phyloP scores from a whole-genome alignment of 495 filamentous ascomycete genomes.

The Aspergillus ostianus region DNA sequence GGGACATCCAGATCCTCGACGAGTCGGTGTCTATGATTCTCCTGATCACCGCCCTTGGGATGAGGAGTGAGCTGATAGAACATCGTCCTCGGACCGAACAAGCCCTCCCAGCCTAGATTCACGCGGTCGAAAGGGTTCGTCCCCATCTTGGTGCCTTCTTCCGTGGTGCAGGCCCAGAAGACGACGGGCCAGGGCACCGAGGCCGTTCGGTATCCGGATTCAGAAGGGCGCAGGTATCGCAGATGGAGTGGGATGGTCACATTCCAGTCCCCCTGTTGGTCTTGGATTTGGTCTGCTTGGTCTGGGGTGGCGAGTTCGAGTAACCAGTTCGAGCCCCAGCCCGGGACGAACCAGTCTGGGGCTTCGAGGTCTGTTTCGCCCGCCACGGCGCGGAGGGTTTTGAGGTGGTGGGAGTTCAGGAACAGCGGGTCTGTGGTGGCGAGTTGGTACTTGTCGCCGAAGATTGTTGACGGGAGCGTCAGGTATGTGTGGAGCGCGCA shows the following conservation, averaged over 20 bases:
- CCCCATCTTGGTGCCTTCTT: constrained; percentile 69
- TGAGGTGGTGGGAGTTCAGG: constrained; percentile 72
- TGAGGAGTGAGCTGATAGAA: constrained; percentile 81
- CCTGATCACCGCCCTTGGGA: constrained; percentile 19
- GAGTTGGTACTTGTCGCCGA: constrained; percentile 85
- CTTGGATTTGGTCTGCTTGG: constrained; percentile 12
- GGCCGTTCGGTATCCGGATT: constrained; percentile 46
- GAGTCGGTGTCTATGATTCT: constrained; percentile 32
- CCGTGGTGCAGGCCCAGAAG: constrained; percentile 87
- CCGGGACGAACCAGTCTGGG: constrained; percentile 71
- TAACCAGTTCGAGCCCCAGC: constrained; percentile 81
- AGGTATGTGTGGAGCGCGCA: constrained; percentile 83
- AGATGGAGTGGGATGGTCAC: constrained; percentile 83
- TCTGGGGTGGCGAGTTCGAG: constrained; percentile 64
- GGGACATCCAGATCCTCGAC: constrained; percentile 68
- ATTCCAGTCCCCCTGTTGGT: constrained; percentile 52
- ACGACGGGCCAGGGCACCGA: constrained; percentile 71
- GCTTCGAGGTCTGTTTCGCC: constrained; percentile 92
- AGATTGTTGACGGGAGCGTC: constrained; percentile 79
- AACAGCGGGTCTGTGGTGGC: constrained; percentile 63
- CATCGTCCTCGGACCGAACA: constrained; percentile 76
- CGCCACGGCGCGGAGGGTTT: constrained; percentile 61
- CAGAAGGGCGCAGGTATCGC: constrained; percentile 68
- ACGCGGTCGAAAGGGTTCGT: constrained; percentile 82
- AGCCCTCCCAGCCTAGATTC: constrained; percentile 80